Base-by-base conservation (phyloP, 139 green algal species). In the Coccomyxa sp. region DNA sequence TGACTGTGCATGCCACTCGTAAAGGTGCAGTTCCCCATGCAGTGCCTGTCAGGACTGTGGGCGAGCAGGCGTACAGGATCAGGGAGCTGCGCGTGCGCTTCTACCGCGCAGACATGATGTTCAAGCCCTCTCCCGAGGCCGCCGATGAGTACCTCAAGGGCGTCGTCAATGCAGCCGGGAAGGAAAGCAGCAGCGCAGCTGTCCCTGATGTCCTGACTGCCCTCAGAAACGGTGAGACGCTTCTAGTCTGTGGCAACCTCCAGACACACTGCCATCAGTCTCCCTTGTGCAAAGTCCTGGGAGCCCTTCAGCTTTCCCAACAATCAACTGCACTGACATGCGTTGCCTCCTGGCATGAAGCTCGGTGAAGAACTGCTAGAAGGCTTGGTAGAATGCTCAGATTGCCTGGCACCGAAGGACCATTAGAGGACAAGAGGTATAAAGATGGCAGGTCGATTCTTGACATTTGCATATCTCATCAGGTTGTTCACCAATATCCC, bases 1-100 rank as follows among this genome's bases (percentile, higher is more conserved):
- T 36, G 41, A 70, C 31, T n/a, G n/a, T n/a, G n/a, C n/a, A 33
- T 22, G 18, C 27, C 44, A 7, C 31, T 54, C 39, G 41, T 33
- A 7, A 7, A 40, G 1, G 8, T 22, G 36, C 8, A 2, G 41
- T 18, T 70, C 27, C 44, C n/a, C 38, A 6, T 81, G 55, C 88
- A 89, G 85, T 92, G 6, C 86, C 85, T 34, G 79, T 92, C 27
- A 70, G 83, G 5, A 93, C 82, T 34, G 78, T 94, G 5, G 90
- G 89, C 0, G 94, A 98, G 79, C 71, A 86, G 7, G 81, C 88
- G 0, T 88, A 93, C n/a, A 79, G 91, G 1, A 82, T 98, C 10
- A 81, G 89, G 34, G 91, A 95, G 36, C 85, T 97, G 33, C 83
- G 83, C 31, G 74, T 98, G 64, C 81, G 88, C 37, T 90, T 98